Evolutionary conservation across 768 basidiomycete genomes (phyloP).

Genomic region (Leccinum boreale): DNA sequence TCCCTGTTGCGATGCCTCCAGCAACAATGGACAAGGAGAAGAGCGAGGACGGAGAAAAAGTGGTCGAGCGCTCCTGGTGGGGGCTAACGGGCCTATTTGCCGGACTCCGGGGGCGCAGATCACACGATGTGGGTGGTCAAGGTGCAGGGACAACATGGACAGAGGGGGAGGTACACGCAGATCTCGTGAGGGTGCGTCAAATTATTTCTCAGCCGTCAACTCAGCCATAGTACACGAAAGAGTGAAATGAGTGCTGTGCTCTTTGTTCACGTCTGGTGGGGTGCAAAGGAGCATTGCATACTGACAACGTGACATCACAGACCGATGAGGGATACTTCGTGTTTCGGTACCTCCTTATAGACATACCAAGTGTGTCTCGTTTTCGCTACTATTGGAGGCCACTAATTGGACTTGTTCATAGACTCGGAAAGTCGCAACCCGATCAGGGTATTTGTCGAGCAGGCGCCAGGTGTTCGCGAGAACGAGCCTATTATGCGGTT

Average conservation of each 20-base stretch:
- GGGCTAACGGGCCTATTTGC: conserved; percentile 68
- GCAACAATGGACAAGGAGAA: conserved; percentile 27
- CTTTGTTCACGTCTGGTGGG: conserved; percentile 1
- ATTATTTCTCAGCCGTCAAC: conserved; percentile 2
- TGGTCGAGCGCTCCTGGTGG: conserved; percentile 41
- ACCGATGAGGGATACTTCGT: conserved; percentile 76
- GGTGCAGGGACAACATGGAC: conserved; percentile 49
- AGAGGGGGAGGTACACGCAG: conserved; percentile 81
- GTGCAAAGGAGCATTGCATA: conserved; percentile 2
- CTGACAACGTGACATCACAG: conserved; percentile 35
- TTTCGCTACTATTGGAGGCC: conserved; percentile 17
- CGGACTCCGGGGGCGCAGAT: conserved; percentile 47
- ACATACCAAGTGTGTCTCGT: conserved; percentile 66
- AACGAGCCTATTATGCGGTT: conserved; percentile 71
- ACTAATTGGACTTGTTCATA: conserved; percentile 26
- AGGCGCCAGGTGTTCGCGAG: conserved; percentile 61
- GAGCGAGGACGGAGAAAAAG: conserved; percentile 28
- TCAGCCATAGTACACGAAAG: background rate
- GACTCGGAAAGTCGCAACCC: conserved; percentile 62
- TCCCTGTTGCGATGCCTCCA: conserved; percentile 36
- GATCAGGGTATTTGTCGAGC: conserved; percentile 68
- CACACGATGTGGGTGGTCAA: conserved; percentile 27
- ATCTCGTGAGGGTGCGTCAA: conserved; percentile 63
- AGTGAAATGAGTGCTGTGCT: conserved; percentile 2
- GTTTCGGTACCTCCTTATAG: conserved; percentile 73